These are phyloP conservation scores for Daldinia decipiens DNA, from an alignment of 495 filamentous ascomycete species.

Conservation along the genomic window DNA sequence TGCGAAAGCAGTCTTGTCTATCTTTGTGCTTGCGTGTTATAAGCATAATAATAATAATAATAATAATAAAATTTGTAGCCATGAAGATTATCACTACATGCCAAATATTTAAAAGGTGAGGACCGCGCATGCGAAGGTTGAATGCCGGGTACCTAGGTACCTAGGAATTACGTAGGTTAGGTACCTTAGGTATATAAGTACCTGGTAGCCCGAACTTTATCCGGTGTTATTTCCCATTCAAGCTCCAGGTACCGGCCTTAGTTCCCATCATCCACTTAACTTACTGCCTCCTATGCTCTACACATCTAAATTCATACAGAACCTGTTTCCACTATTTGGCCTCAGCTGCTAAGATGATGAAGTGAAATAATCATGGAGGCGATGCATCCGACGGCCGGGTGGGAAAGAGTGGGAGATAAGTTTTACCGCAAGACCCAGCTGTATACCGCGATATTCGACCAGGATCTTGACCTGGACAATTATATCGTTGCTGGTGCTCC, in stretches of 20 bases:
- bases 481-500: slow-evolving; percentile 92
- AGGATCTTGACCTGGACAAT: slow-evolving; percentile 93
- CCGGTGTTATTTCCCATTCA: slow-evolving; percentile 18
- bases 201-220: slow-evolving; percentile 31
- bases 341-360: slow-evolving; percentile 44
- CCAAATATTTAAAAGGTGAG: too few relatives aligned
- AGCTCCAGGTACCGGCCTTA: background rate
- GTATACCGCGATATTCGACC: slow-evolving; percentile 91
- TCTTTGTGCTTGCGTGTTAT: background rate
- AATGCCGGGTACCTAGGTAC: background rate
- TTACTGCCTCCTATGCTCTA: background rate
- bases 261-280: background rate
- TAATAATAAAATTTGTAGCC: too few relatives aligned
- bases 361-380: slow-evolving; percentile 58
- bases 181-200: background rate
- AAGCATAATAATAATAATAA: too few relatives aligned
- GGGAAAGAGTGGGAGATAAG: slow-evolving; percentile 89
- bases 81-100: too few relatives aligned
- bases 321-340: background rate
- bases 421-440: slow-evolving; percentile 95
- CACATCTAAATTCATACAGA: slow-evolving; percentile 5
- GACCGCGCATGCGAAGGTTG: background rate
- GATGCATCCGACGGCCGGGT: slow-evolving; percentile 82
- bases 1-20: background rate
- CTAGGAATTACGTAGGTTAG: background rate